A percentile compares a stretch with the other conserved stretches of the same genome.
These are phyloP conservation scores for Brettanomyces sp. DNA, from an alignment of 805 yeast genomes.

Conservation along the genomic window DNA sequence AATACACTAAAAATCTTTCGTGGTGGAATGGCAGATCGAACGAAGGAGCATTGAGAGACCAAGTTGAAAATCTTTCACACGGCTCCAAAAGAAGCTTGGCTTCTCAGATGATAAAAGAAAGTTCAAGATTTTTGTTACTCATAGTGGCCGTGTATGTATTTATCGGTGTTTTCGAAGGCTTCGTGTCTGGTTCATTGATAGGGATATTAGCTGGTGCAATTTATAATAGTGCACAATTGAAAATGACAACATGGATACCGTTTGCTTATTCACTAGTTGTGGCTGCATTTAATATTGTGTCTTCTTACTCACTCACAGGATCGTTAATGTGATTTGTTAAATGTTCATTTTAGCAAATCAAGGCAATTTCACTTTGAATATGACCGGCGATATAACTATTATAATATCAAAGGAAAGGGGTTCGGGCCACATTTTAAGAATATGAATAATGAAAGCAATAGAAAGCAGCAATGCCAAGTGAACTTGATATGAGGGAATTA, in stretches of 20 bases:
- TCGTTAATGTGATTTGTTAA: background rate
- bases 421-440: no score
- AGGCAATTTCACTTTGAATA: no score
- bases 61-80: background rate
- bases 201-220: constrained; percentile 71
- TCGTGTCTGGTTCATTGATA: constrained; percentile 63
- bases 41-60: background rate
- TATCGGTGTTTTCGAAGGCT: constrained; percentile 55
- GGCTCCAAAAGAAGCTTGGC: background rate
- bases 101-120: constrained; percentile 1
- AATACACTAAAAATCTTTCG: background rate
- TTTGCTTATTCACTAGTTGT: constrained; percentile 68
- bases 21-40: background rate
- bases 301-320: constrained; percentile 53
- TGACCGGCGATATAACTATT: no score
- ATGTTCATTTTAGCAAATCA: background rate
- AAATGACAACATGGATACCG: constrained; percentile 95
- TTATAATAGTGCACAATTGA: constrained; percentile 69
- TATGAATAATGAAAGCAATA: no score
- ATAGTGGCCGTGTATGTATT: constrained; percentile 39
- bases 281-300: constrained; percentile 55
- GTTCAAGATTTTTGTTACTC: constrained; percentile 23
- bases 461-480: no score
- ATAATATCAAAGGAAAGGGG: no score
- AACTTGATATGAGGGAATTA: no score